Evolutionary conservation across 805 yeast species (phyloP).

Genomic region (Starmerella davenportii): DNA sequence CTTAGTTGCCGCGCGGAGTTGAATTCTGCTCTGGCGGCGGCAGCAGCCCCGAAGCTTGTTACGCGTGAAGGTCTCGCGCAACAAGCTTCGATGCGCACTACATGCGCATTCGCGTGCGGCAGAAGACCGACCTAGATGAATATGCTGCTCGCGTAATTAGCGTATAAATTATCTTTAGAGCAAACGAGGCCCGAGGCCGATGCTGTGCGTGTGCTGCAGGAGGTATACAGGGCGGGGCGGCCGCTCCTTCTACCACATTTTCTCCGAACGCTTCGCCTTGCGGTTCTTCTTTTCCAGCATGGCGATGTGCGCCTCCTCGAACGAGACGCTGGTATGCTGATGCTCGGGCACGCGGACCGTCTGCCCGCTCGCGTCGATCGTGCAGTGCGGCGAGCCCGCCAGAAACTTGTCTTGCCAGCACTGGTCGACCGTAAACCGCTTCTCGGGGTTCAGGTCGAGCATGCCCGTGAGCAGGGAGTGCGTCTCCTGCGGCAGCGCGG

Average conservation of each 20-base stretch:
- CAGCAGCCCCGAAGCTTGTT: too few species aligned
- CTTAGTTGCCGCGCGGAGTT: too few species aligned
- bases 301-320: conserved; percentile 88
- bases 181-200: too few species aligned
- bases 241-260: conserved; percentile 26
- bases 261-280: conserved; percentile 36
- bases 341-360: conserved; percentile 40
- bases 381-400: conserved; percentile 47
- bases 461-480: conserved; percentile 44
- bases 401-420: conserved; percentile 45
- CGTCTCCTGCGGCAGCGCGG: conserved; percentile 51
- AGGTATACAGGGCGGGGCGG: too few species aligned
- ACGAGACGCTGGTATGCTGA: conserved; percentile 75
- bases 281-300: conserved; percentile 58
- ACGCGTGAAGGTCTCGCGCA: too few species aligned
- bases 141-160: too few species aligned
- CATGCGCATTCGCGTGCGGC: too few species aligned
- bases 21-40: too few species aligned
- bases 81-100: too few species aligned
- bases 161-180: too few species aligned
- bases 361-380: conserved; percentile 23
- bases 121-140: too few species aligned
- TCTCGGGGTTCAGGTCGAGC: conserved; percentile 45
- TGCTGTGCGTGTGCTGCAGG: too few species aligned
- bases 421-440: conserved; percentile 41